A percentile compares a stretch with the other conserved stretches of the same genome.
Conservation (phyloP, 345 rosid genomes). For the Citrus medica region DNA sequence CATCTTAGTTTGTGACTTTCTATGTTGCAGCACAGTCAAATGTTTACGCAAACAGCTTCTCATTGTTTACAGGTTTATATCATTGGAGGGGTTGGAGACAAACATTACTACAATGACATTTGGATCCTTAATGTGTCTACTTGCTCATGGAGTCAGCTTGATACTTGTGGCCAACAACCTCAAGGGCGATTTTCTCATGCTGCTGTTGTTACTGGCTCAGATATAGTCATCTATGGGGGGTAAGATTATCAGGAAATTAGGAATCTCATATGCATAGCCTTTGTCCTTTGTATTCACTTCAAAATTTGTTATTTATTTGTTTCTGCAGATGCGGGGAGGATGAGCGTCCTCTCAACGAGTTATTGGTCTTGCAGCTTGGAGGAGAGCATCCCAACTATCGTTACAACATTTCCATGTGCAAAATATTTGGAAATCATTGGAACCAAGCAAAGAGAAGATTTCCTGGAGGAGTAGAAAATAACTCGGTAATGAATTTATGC, state of each 20-base stretch:
- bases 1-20: neutral
- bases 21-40: neutral
- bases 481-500: conserved; percentile 22
- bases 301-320: neutral
- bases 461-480: conserved; percentile 21
- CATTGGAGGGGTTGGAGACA: conserved; percentile 75
- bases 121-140: conserved; percentile 52
- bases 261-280: neutral
- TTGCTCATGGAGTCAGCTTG: conserved; percentile 52
- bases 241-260: conserved; percentile 9
- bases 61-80: conserved; percentile 45
- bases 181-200: conserved; percentile 81
- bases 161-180: conserved; percentile 54
- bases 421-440: conserved; percentile 45
- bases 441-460: conserved; percentile 35
- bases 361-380: conserved; percentile 55
- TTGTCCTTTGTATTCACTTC: neutral
- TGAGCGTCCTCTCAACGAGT: conserved; percentile 66
- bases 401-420: conserved; percentile 33
- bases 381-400: conserved; percentile 32
- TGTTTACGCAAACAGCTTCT: neutral
- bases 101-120: conserved; percentile 61
- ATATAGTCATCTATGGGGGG: conserved; percentile 71
- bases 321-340: conserved; percentile 65
- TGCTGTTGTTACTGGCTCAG: conserved; percentile 41